Evolutionary conservation across 441 rosid genomes (phyloP), one percentile per base, ranked within the genome.

Genomic region (Isatis lusitanica): DNA sequence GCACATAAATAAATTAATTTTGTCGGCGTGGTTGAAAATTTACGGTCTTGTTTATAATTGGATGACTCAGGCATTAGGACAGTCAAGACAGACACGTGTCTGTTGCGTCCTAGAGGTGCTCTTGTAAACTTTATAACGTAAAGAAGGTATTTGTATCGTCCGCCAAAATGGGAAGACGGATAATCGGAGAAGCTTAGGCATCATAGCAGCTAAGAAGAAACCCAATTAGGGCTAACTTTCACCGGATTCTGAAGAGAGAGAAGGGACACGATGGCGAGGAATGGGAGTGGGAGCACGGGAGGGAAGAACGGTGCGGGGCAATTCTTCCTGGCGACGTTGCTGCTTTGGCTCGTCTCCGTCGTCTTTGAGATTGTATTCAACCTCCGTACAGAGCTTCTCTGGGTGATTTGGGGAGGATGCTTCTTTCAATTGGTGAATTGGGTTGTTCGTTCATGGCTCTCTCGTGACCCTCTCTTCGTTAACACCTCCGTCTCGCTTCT

Each of bases 401-500:
- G 56, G 66, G 79, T 93, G 58, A 74, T 89, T 10, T 76, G 68
- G 1, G 97, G 96, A 10, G 80, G 78, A 56, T 81, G 66, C 53
- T 87, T 93, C 68, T 91, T 78, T 88, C 96, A 93, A 75, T 35
- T 69, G 15, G 86, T 90, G 30, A 93, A 91, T 72, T 83, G 89
- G 90, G 72, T 81, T 28, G 62, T 93, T 75, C 86, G 96, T 9
- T 24, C 55, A 28, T 52, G 50, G 64, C 74, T 90, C 63, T 90
- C 90, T 74, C 96, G 96, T 57, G 96, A 91, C 56, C 89, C 94
- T 78, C 87, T 90, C 75, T 88, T 90, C 53, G 98, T 93, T 38
- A 93, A 91, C 11, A 91, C 97, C 78, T 83, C 86, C 30, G 96
- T 90, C 72, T 93, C 98, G 66, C 92, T 93, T 59, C 87, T 93